Evolutionary conservation across 371 early-diverging fungal species (phyloP), one percentile per base, ranked within the genome.

Genomic region (Rhizopus microsporus): DNA sequence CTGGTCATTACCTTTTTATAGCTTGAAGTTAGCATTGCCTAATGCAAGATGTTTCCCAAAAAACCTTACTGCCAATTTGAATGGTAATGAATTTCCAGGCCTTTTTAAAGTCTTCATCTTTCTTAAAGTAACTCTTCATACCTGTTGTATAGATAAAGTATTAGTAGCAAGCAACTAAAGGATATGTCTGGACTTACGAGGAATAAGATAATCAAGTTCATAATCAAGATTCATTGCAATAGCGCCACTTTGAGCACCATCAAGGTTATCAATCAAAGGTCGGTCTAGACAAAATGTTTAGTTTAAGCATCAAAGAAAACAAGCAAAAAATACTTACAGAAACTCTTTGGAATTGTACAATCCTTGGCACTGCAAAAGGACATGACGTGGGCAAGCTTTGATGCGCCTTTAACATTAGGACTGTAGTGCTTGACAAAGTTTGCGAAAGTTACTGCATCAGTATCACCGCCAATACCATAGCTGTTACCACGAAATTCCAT

Each of bases 171-270:
- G 4, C n/a, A 13, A 34, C 17, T 8, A 10, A 5, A 12, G n/a
- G 7, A 35, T 12, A 37, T 13, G 7, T 0, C 4, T 12, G 0
- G 52, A 40, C 56, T 33, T 59, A 67, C 68, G 38, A 30, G 45
- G 54, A 31, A 68, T 45, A 7, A 74, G 52, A 45, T 74, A 74
- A 16, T 65, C 52, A 5, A 71, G 40, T 35, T 74, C 66, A 31
- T 56, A 15, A 6, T 68, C 49, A 30, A 74, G 56, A 31, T 71
- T 74, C n/a, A 44, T 38, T 5, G 59, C 65, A 54, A 71, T 53
- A 23, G 61, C 66, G 7, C 71, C 74, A 32, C 60, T 60, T 37
- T 63, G 56, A 12, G 74, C 74, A 29, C 62, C 74, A 56, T 74
- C 71, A 10, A 71, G 33, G 13, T 57, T 32, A 45, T 74, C 71